These are phyloP conservation scores for Aspergillus coremiiformis DNA, from an alignment of 495 filamentous ascomycete genomes.

Conservation along the genomic window DNA sequence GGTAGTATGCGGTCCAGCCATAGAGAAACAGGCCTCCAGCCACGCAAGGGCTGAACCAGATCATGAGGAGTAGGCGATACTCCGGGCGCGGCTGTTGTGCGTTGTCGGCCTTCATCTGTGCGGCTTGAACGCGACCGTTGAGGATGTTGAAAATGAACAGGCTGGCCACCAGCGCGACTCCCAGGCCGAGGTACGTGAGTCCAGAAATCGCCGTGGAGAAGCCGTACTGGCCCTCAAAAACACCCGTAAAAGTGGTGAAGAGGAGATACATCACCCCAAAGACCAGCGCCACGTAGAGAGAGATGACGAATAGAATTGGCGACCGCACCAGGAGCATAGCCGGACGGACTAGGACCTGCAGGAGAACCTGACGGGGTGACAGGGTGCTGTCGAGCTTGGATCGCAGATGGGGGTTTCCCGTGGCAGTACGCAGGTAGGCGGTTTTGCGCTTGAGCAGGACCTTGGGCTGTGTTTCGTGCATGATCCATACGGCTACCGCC, in stretches of 20 bases:
- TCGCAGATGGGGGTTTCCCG: slow-evolving; percentile 36
- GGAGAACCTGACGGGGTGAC: slow-evolving; percentile 35
- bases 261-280: slow-evolving; percentile 34
- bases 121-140: slow-evolving; percentile 16
- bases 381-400: slow-evolving; percentile 12
- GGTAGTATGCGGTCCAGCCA: slow-evolving; percentile 30
- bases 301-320: slow-evolving; percentile 29
- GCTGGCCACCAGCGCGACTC: slow-evolving; percentile 22
- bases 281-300: slow-evolving; percentile 26
- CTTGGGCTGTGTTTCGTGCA: slow-evolving; percentile 64
- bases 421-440: slow-evolving; percentile 40
- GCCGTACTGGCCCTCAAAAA: slow-evolving; percentile 27
- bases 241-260: slow-evolving; percentile 33
- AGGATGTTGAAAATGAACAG: slow-evolving; percentile 19
- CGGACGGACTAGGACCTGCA: slow-evolving; percentile 16
- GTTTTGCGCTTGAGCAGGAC: slow-evolving; percentile 67
- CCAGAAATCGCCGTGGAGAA: slow-evolving; percentile 24
- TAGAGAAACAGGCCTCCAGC: slow-evolving; percentile 30
- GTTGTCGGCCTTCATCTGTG: slow-evolving; percentile 9
- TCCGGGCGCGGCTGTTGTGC: slow-evolving; percentile 19
- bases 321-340: slow-evolving; percentile 28
- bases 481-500: slow-evolving; percentile 39
- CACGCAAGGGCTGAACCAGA: slow-evolving; percentile 15
- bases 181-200: slow-evolving; percentile 31
- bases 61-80: slow-evolving; percentile 25